Percentiles rank a stretch among this genome's conserved stretches.
Evolutionary conservation across 768 basidiomycete species (phyloP).

Genomic region (Cystofilobasidium capitatum): DNA sequence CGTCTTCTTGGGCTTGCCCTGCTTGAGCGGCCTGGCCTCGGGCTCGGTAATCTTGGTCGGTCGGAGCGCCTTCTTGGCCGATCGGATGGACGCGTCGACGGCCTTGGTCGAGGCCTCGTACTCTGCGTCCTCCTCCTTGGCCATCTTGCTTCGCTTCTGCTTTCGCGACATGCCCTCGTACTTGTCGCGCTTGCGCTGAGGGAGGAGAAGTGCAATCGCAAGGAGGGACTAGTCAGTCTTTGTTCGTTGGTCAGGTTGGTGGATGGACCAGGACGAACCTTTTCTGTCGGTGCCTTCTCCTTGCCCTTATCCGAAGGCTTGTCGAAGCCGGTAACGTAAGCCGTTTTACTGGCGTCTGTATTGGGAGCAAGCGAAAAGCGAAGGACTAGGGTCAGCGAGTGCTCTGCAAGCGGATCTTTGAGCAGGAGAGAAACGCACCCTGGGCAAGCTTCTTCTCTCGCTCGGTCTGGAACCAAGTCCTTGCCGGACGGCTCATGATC

Average conservation of each 20-base stretch:
- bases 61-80: slow-evolving; percentile 68
- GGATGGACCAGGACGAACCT: slow-evolving; percentile 9
- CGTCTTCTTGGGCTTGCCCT: slow-evolving; percentile 39
- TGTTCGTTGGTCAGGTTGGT: not conserved
- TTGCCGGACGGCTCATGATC: slow-evolving; percentile 82
- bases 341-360: slow-evolving; percentile 63
- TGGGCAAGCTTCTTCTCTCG: slow-evolving; percentile 68
- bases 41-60: slow-evolving; percentile 65
- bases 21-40: slow-evolving; percentile 34
- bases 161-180: slow-evolving; percentile 67
- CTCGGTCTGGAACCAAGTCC: slow-evolving; percentile 95
- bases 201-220: slow-evolving; percentile 32
- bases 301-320: slow-evolving; percentile 28
- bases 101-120: slow-evolving; percentile 43
- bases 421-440: slow-evolving; percentile 46
- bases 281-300: slow-evolving; percentile 24
- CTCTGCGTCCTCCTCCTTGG: slow-evolving; percentile 61
- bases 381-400: no score
- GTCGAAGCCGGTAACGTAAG: slow-evolving; percentile 54
- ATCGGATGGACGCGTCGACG: slow-evolving; percentile 67
- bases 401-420: not conserved
- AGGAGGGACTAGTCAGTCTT: no score
- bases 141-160: slow-evolving; percentile 78
- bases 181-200: slow-evolving; percentile 37
- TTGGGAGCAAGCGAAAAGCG: not conserved